Percentiles rank a stretch among this genome's conserved stretches.
phyloP scores from a whole-genome alignment of 106 monocot species.

The Ottelia alismoides region DNA sequence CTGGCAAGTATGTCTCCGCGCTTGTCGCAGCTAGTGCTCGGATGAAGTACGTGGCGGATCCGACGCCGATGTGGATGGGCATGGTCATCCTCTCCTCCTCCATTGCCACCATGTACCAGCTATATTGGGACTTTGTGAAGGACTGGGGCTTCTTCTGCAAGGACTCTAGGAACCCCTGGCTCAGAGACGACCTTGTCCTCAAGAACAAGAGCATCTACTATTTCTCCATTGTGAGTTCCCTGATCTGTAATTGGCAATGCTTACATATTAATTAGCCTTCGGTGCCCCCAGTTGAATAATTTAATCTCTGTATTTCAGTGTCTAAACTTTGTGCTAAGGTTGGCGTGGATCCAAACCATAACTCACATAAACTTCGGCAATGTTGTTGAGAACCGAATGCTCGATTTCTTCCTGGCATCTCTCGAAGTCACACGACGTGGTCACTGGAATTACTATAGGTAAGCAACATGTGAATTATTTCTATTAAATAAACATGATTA shows the following conservation, averaged over 20 bases:
- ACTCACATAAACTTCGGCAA: slow-evolving; percentile 32
- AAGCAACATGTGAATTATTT: too few relatives aligned
- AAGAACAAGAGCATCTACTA: slow-evolving; percentile 76
- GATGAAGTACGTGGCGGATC: slow-evolving; percentile 58
- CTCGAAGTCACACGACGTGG: slow-evolving; percentile 80
- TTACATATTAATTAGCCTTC: not conserved
- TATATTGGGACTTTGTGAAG: slow-evolving; percentile 98
- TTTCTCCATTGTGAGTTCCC: slow-evolving; percentile 53
- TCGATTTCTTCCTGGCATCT: slow-evolving; percentile 74
- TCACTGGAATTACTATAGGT: slow-evolving; percentile 99
- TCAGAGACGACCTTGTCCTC: slow-evolving; percentile 77
- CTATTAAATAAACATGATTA: too few relatives aligned
- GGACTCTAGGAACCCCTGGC: slow-evolving; percentile 44
- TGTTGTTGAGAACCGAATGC: slow-evolving; percentile 46
- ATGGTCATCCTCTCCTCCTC: slow-evolving; percentile 40
- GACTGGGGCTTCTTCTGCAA: slow-evolving; percentile 78
- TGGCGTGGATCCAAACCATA: slow-evolving; percentile 86
- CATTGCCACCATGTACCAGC: too few relatives aligned
- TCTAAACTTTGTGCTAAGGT: slow-evolving; percentile 71
- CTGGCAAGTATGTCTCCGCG: slow-evolving; percentile 86
- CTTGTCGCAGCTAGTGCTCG: slow-evolving; percentile 77
- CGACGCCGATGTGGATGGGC: slow-evolving; percentile 40
- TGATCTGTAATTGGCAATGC: not conserved
- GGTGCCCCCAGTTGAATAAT: not conserved
- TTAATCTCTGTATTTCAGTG: slow-evolving; percentile 23